Percentiles rank a stretch among this genome's conserved stretches.
phyloP scores from a whole-genome alignment of 441 rosid genomes.

The Macaranga tanarius region DNA sequence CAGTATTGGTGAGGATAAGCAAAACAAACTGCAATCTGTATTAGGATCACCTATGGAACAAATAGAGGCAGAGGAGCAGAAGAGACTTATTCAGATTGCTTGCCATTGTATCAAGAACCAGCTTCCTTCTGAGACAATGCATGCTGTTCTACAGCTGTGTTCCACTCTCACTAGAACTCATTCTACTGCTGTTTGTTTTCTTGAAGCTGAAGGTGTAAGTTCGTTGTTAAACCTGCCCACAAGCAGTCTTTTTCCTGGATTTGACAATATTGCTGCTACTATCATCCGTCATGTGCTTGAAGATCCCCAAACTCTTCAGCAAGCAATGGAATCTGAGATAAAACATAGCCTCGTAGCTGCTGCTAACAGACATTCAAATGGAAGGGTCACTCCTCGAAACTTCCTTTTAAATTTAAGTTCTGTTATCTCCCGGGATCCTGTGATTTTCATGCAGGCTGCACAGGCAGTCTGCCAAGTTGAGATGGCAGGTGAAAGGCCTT shows the following conservation, averaged over 20 bases:
- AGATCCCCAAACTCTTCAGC: slow-evolving; percentile 98
- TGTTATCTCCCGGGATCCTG: slow-evolving; percentile 90
- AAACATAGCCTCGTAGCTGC: slow-evolving; percentile 79
- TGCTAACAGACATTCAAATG: slow-evolving; percentile 84
- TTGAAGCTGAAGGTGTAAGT: slow-evolving; percentile 81
- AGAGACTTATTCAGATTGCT: slow-evolving; percentile 84
- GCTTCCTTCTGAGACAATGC: slow-evolving; percentile 90
- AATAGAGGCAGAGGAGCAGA: slow-evolving; percentile 64
- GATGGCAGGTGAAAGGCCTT: slow-evolving; percentile 97
- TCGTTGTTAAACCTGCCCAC: slow-evolving; percentile 82
- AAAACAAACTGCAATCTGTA: slow-evolving; percentile 55
- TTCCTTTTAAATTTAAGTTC: slow-evolving; percentile 68
- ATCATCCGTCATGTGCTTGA: slow-evolving; percentile 93
- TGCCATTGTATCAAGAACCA: slow-evolving; percentile 76
- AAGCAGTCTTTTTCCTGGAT: slow-evolving; percentile 89
- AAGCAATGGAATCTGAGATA: slow-evolving; percentile 99
- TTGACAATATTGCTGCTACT: slow-evolving; percentile 85
- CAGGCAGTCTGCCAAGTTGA: slow-evolving; percentile 87
- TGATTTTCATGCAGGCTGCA: slow-evolving; percentile 81
- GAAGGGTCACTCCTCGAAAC: slow-evolving; percentile 84
- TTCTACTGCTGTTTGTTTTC: slow-evolving; percentile 78
- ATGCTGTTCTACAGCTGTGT: slow-evolving; percentile 93
- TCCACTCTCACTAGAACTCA: slow-evolving; percentile 86
- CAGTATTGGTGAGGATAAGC: slow-evolving; percentile 70
- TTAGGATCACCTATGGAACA: slow-evolving; percentile 47